Evolutionary conservation across 75 land plant species (phyloP).

Genomic region (Gnetum montanum): DNA sequence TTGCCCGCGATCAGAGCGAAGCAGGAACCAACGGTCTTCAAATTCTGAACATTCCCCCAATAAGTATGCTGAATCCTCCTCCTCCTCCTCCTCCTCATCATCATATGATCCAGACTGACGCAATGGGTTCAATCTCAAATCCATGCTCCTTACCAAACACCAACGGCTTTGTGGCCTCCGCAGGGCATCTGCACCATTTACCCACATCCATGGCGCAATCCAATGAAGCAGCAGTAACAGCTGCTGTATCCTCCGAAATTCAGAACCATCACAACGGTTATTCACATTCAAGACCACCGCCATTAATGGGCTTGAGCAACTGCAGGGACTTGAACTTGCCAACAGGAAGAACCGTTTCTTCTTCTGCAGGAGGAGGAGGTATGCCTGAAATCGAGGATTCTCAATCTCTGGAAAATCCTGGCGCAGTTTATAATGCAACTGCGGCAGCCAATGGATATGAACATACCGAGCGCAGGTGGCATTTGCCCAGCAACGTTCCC

Average conservation of each 20-base stretch:
- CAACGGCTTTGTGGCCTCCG: conserved; percentile 7
- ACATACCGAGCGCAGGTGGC: background rate
- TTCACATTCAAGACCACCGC: conserved; percentile 1
- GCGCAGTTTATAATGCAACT: background rate
- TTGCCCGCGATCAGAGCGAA: background rate
- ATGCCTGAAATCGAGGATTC: conserved; percentile 2
- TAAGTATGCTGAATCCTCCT: background rate
- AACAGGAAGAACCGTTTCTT: background rate
- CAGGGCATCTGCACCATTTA: background rate
- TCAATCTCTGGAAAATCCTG: background rate
- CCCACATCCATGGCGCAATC: background rate
- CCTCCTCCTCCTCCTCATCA: background rate
- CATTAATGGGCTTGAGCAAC: background rate
- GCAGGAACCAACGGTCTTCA: background rate
- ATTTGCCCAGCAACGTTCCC: background rate
- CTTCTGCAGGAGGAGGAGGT: background rate
- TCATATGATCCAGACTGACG: background rate
- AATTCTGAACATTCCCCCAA: background rate
- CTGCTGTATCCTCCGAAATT: background rate
- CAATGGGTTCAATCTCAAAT: conserved; percentile 2
- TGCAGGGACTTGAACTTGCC: background rate
- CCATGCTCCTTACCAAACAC: conserved; percentile 3
- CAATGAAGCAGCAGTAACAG: background rate
- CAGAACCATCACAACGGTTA: conserved; percentile 2
- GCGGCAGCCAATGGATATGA: background rate